These are phyloP conservation scores for Cladosporium sp. DNA, from an alignment of 2,329 filamentous ascomycete species.

Conservation along the genomic window DNA sequence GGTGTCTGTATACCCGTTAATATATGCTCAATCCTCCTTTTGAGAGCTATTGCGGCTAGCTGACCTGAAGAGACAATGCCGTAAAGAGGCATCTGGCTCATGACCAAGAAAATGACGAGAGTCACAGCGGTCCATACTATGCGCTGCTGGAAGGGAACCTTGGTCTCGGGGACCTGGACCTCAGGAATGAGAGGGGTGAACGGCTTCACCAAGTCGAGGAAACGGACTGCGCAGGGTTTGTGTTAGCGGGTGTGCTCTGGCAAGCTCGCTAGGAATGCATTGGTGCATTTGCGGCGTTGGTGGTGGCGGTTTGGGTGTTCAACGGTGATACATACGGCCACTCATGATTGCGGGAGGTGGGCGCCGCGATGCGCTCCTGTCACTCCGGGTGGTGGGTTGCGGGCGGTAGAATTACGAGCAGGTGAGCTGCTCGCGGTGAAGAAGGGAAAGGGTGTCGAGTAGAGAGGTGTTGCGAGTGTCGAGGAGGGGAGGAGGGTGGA, in stretches of 20 bases:
- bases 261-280: not conserved
- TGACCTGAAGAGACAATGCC: slow-evolving; percentile 87
- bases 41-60: slow-evolving; percentile 3
- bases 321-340: slow-evolving; percentile 48
- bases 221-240: slow-evolving; percentile 66
- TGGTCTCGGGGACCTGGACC: slow-evolving; percentile 97
- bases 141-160: slow-evolving; percentile 93
- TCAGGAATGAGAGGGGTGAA: slow-evolving; percentile 99
- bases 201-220: slow-evolving; percentile 99
- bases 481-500: not conserved
- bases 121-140: slow-evolving; percentile 59
- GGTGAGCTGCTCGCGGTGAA: not conserved
- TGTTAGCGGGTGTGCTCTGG: slow-evolving; percentile 15
- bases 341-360: slow-evolving; percentile 44
- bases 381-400: slow-evolving; percentile 15
- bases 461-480: slow-evolving; percentile 23
- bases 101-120: slow-evolving; percentile 97
- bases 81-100: slow-evolving; percentile 98
- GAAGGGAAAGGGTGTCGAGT: slow-evolving; percentile 7
- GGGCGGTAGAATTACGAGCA: slow-evolving; percentile 7
- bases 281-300: slow-evolving; percentile 20
- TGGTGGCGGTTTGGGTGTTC: slow-evolving; percentile 12
- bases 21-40: slow-evolving; percentile 13
- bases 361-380: slow-evolving; percentile 9
- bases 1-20: slow-evolving; percentile 47